phyloP scores from a whole-genome alignment of 371 early-diverging fungal genomes.

The Mucor plumbeus region DNA sequence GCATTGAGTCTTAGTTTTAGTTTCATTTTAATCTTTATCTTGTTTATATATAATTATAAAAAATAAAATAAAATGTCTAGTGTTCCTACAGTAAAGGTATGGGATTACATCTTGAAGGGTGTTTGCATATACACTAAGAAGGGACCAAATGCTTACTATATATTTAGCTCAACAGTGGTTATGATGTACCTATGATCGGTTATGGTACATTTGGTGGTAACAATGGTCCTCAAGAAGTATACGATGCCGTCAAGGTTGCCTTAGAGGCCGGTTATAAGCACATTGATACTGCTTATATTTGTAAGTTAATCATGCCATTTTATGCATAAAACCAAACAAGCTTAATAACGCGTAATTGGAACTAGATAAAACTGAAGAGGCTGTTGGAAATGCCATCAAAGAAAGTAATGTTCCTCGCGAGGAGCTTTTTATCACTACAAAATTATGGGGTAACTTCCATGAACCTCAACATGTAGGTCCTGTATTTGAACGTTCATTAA shows the following conservation, averaged over 20 bases:
- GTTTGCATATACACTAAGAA: no score
- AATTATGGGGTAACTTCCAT: conserved; percentile 85
- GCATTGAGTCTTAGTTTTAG: neutral
- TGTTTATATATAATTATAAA: neutral
- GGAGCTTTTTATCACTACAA: conserved; percentile 86
- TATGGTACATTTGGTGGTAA: conserved; percentile 53
- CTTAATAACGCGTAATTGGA: neutral
- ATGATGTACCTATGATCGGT: conserved; percentile 45
- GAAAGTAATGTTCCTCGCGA: conserved; percentile 63
- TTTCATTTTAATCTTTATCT: neutral
- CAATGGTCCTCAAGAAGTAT: conserved; percentile 42
- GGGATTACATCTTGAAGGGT: neutral
- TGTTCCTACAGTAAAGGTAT: conserved; percentile 27
- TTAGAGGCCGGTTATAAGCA: conserved; percentile 46
- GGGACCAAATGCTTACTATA: neutral
- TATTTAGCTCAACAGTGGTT: conserved; percentile 37
- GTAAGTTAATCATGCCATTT: conserved; percentile 23
- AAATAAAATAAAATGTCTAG: conserved; percentile 17
- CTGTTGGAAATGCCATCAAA: conserved; percentile 76
- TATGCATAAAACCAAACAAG: neutral
- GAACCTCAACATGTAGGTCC: conserved; percentile 56
- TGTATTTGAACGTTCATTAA: conserved; percentile 63
- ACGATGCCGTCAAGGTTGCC: conserved; percentile 45
- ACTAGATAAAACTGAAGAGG: conserved; percentile 64
- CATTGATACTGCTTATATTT: conserved; percentile 52